Evolutionary conservation across 345 rosid species (phyloP), one percentile per base, ranked within the genome.

Genomic region (Sisymbrium altissimum): DNA sequence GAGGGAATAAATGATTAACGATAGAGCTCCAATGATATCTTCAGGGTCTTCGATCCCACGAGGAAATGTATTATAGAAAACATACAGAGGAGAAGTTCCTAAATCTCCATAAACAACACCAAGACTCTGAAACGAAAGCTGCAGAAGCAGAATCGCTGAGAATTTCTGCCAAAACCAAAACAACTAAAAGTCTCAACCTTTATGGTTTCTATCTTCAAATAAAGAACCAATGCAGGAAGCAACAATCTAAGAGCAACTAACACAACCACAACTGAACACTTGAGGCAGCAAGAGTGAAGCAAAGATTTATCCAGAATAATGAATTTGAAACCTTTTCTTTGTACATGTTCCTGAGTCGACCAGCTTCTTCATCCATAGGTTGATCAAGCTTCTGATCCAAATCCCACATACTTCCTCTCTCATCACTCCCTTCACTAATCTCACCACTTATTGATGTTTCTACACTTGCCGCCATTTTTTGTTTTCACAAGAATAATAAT

Each of bases 361-460:
- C 94, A 77, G 97, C 97, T 79, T 94, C 97, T 68, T 91, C 96
- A 75, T 94, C 98, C 96, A 94, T 91, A 70, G 95, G 84, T 68
- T 89, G 94, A 81, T 94, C 98, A 84, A 91, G 89, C 64, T 79
- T 86, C 84, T 89, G 96, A 49, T 94, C 97, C 87, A 92, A 81
- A 78, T 66, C 91, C 99, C 97, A 89, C 96, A 90, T 92, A 21
- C 86, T 84, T 10, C 94, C 96, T 80, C 77, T 87, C 41, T 33
- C 78, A 33, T 76, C 84, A 71, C 70, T 45, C 23, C 84, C 92
- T 78, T 83, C 94, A 76, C 79, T 85, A 66, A 84, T 79, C 80
- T 86, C 90, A 70, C 67, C 39, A 21, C 73, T 70, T 39, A 78
- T 66, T 58, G 91, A 73, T 72, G 73, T 66, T 73, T 86, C 91